phyloP scores from a whole-genome alignment of 2,329 filamentous ascomycete genomes.

The Claviceps maximensis region DNA sequence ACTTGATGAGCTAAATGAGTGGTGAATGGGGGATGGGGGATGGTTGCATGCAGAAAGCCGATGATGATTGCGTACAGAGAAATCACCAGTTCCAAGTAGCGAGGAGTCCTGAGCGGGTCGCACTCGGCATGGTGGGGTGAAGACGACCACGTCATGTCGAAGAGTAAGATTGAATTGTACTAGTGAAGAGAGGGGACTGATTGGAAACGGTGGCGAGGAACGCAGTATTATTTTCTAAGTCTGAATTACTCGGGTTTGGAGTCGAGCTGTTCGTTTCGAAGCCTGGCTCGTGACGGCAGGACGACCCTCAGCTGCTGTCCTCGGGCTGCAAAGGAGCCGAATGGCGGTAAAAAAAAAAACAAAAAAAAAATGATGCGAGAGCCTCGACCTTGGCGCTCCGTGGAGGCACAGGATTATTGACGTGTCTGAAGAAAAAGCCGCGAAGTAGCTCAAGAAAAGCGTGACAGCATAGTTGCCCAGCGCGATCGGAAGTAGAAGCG shows the following conservation, averaged over 20 bases:
- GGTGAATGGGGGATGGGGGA: background rate
- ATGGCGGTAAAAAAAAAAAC: background rate
- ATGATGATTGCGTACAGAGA: slow-evolving; percentile 32
- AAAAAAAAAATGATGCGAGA: too few relatives aligned
- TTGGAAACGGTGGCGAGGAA: background rate
- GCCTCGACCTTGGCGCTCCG: background rate
- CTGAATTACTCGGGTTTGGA: background rate
- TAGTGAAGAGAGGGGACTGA: background rate
- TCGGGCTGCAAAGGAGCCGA: background rate
- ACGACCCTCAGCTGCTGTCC: background rate
- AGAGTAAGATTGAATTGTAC: background rate
- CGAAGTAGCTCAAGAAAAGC: background rate
- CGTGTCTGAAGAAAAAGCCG: background rate
- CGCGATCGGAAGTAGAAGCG: background rate
- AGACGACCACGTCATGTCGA: background rate
- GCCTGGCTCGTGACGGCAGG: background rate
- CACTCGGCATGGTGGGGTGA: slow-evolving; percentile 19
- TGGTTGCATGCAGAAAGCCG: background rate
- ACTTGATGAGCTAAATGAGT: background rate
- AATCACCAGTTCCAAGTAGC: slow-evolving; percentile 40
- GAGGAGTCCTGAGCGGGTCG: slow-evolving; percentile 37
- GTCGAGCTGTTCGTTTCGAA: background rate
- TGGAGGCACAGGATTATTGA: background rate
- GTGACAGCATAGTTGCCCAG: slow-evolving; percentile 1
- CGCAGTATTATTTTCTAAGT: background rate